phyloP scores from a whole-genome alignment of 371 early-diverging fungal genomes.

The Mucor piriformis region DNA sequence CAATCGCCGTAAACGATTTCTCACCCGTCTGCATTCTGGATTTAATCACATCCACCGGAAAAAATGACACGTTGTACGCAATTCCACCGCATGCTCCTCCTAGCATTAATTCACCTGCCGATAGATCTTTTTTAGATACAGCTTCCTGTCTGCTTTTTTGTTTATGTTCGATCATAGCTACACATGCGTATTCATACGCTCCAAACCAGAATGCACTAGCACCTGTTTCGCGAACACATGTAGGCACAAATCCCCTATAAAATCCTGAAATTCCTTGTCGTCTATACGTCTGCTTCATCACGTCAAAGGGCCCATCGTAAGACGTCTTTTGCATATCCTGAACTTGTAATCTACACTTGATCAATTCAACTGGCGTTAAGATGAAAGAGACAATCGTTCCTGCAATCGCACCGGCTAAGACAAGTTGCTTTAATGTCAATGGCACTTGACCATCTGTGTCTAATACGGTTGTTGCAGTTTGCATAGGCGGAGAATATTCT shows the following conservation, averaged over 20 bases:
- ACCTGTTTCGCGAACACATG: slow-evolving; percentile 85
- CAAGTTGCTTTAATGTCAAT: slow-evolving; percentile 66
- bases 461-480: slow-evolving; percentile 21
- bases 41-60: slow-evolving; percentile 95
- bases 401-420: slow-evolving; percentile 80
- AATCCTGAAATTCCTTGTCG: slow-evolving; percentile 72
- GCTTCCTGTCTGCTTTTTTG: slow-evolving; percentile 13
- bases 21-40: slow-evolving; percentile 92
- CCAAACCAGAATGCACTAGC: slow-evolving; percentile 97
- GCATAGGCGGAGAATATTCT: slow-evolving; percentile 31
- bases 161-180: slow-evolving; percentile 52
- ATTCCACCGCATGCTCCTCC: slow-evolving; percentile 94
- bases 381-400: slow-evolving; percentile 86
- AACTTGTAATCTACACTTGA: slow-evolving; percentile 95
- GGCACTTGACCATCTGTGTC: slow-evolving; percentile 19
- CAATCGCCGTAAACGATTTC: slow-evolving; percentile 57
- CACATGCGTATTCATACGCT: slow-evolving; percentile 81
- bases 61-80: slow-evolving; percentile 85
- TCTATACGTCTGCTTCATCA: slow-evolving; percentile 62
- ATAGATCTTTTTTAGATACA: slow-evolving; percentile 61
- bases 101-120: slow-evolving; percentile 70
- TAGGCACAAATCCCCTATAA: slow-evolving; percentile 88
- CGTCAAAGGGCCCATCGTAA: slow-evolving; percentile 68
- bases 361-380: slow-evolving; percentile 91
- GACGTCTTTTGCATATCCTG: slow-evolving; percentile 61